Conservation (phyloP, 2,329 filamentous ascomycete genomes). For the Fusarium setosum region DNA sequence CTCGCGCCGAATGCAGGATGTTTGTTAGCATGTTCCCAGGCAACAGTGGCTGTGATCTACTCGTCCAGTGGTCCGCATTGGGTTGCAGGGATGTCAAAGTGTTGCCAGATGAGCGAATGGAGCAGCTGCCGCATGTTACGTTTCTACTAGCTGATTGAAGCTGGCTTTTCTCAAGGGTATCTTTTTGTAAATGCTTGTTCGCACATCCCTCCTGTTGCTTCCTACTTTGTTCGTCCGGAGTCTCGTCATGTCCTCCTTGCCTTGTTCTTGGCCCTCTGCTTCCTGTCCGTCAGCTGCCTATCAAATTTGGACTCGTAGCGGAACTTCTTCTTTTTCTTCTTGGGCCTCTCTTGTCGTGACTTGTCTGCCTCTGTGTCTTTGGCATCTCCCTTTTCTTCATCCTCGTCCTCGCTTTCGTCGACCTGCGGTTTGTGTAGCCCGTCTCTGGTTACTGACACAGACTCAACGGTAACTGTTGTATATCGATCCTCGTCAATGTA, state of each 20-base stretch:
- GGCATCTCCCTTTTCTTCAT: conserved; percentile 45
- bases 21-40: conserved; percentile 30
- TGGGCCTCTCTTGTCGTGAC: conserved; percentile 58
- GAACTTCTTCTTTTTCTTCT: conserved; percentile 92
- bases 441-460: conserved; percentile 82
- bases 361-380: conserved; percentile 45
- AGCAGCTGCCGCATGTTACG: conserved; percentile 46
- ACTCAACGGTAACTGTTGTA: conserved; percentile 94
- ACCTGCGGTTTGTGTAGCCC: conserved; percentile 70
- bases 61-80: conserved; percentile 34
- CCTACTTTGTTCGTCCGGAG: conserved; percentile 25
- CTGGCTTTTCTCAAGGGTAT: conserved; percentile 47
- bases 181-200: conserved; percentile 36
- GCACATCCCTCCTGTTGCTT: conserved; percentile 29
- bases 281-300: conserved; percentile 78
- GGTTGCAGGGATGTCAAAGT: conserved; percentile 40
- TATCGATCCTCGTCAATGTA: conserved; percentile 97
- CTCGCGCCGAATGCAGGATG: conserved; percentile 36
- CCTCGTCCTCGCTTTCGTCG: conserved; percentile 51
- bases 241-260: conserved; percentile 19
- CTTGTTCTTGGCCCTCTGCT: conserved; percentile 74
- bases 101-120: conserved; percentile 43
- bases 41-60: conserved; percentile 23
- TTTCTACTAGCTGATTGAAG: conserved; percentile 46
- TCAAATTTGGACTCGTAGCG: conserved; percentile 92